Evolutionary conservation across 2,329 filamentous ascomycete species (phyloP), one percentile per base, ranked within the genome.

Genomic region (Penicillium frequentans): DNA sequence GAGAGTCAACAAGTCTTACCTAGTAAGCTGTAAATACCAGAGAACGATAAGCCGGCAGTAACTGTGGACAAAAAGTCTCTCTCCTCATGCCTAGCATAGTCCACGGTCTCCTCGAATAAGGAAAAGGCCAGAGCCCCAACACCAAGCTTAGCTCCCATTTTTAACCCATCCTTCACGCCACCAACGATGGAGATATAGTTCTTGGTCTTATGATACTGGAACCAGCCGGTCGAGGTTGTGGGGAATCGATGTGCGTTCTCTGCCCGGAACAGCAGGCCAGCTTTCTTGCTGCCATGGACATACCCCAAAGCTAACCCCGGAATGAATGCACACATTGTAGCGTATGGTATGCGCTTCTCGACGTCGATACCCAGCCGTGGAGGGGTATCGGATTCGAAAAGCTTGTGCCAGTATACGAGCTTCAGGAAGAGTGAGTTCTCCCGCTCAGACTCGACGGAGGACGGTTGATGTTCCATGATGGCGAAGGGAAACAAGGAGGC

Each of bases 171-270:
- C 52, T 85, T 85, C 19, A 96, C 79, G 0, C 90, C 93, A 6
- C 89, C 90, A 23, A 89, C 83, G 67, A 90, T 87, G 51, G 89
- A 84, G 68, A 91, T 86, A 78, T 99, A 98, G 76, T 96, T 98
- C 76, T 98, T 98, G 72, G 87, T 91, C 77, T 97, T 97, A 80
- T 98, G 93, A 75, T 99, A 99, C n/a, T 98, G 84, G 72, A 93
- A 99, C 95, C 95, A 99, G 19, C 92, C 93, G 2, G 87, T 86
- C 26, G 90, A 87, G 1, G 88, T 88, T 3, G 85, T 87, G 21
- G 95, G 95, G 60, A 97, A 86, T 64, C 93, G 90, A 80, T 99
- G 95, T 1, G 95, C 92, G 71, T 99, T 96, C 77, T 99, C 95
- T 58, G 95, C 95, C 54, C 93, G 89, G 79, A 97, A 99, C 39